These are phyloP conservation scores for Jasminum sambac DNA, from an alignment of 257 asterid genomes.

Conservation along the genomic window DNA sequence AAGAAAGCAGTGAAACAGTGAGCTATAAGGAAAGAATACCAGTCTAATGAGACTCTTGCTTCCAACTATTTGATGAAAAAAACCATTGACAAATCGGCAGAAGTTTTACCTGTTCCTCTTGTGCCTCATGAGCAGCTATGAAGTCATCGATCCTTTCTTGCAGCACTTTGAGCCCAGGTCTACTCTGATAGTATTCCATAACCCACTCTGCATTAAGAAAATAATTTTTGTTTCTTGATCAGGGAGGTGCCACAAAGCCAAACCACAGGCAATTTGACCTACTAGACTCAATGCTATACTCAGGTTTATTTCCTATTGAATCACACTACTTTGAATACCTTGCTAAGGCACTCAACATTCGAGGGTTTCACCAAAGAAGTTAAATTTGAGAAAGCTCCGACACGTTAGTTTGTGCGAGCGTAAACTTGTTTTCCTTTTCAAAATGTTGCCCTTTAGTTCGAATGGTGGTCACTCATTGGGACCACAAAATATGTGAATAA, in stretches of 20 bases:
- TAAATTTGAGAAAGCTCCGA: constrained; percentile 2
- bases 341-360: neutral
- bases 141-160: constrained; percentile 87
- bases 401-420: too few species aligned
- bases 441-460: too few species aligned
- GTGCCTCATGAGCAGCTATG: constrained; percentile 70
- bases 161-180: constrained; percentile 73
- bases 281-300: neutral
- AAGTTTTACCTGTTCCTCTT: constrained; percentile 63
- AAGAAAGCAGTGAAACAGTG: neutral
- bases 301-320: neutral
- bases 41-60: neutral
- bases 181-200: constrained; percentile 59
- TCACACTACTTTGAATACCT: constrained; percentile 6
- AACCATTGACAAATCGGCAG: neutral
- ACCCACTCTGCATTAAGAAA: constrained; percentile 71
- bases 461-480: too few species aligned
- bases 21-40: constrained; percentile 2
- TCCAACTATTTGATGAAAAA: neutral
- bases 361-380: neutral
- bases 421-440: too few species aligned
- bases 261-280: neutral
- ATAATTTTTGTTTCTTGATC: neutral
- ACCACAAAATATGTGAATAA: too few species aligned
- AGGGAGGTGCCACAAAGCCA: neutral